These are phyloP conservation scores for Apophysomyces elegans DNA, from an alignment of 371 early-diverging fungal genomes.

Conservation along the genomic window DNA sequence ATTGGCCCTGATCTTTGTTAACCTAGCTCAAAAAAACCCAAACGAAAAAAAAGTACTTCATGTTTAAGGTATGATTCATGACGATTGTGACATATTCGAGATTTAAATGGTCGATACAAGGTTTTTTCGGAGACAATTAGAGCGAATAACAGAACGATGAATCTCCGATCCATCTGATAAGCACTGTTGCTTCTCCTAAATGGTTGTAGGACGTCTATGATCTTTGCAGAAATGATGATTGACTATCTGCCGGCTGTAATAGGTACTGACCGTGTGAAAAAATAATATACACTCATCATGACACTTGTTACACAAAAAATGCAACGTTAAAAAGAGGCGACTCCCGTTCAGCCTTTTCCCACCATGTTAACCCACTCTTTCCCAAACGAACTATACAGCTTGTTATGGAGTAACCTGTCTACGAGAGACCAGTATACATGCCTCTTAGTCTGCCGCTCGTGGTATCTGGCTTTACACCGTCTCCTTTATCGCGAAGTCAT, in stretches of 20 bases:
- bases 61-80: too few species aligned
- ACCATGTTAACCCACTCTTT: background rate
- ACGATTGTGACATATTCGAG: too few species aligned
- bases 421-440: constrained; percentile 5
- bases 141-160: too few species aligned
- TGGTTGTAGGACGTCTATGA: too few species aligned
- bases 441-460: constrained; percentile 5
- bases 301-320: constrained; percentile 5
- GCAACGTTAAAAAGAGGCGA: background rate
- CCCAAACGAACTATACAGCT: background rate
- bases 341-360: constrained; percentile 4
- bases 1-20: too few species aligned
- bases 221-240: too few species aligned
- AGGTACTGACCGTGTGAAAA: background rate
- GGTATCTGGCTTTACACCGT: background rate
- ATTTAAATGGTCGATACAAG: too few species aligned
- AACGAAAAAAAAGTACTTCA: too few species aligned
- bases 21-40: too few species aligned
- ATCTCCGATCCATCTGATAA: too few species aligned
- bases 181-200: too few species aligned
- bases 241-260: background rate
- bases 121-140: too few species aligned
- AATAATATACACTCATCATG: background rate
- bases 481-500: constrained; percentile 3
- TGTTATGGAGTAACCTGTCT: background rate